Percentiles rank a stretch among this genome's conserved stretches.
Conservation (phyloP, 2,329 filamentous ascomycete species). For the Clonostachys rhizophaga region DNA sequence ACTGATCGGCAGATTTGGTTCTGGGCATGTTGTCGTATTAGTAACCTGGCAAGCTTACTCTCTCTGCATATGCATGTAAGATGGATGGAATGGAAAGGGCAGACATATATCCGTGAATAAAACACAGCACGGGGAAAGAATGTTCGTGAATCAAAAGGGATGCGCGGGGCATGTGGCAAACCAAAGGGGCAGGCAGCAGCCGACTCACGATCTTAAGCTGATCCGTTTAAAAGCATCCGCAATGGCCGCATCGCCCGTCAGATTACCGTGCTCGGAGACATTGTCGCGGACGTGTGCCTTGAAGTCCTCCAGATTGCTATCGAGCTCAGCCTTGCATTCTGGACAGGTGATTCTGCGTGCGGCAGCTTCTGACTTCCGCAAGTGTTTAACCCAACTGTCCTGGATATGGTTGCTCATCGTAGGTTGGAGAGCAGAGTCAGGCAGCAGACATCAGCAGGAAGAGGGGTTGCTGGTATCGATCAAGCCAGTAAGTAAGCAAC, state of each 20-base stretch:
- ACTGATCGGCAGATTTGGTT: not conserved
- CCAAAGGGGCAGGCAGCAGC: not conserved
- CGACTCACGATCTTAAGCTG: slow-evolving; percentile 3
- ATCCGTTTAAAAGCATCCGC: slow-evolving; percentile 14
- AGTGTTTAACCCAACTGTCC: slow-evolving; percentile 1
- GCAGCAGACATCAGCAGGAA: too few species aligned
- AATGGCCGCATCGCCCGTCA: slow-evolving; percentile 14
- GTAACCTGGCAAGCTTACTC: not conserved
- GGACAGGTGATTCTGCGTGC: slow-evolving; percentile 8
- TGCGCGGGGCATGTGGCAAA: not conserved
- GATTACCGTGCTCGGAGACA: slow-evolving; percentile 8
- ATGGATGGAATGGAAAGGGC: not conserved
- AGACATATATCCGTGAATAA: not conserved
- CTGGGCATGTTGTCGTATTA: not conserved
- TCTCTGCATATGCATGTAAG: not conserved
- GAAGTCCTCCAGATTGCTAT: slow-evolving; percentile 14
- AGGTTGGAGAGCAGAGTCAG: too few species aligned
- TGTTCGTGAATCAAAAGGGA: not conserved
- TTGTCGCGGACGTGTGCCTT: slow-evolving; percentile 13
- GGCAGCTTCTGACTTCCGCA: not conserved
- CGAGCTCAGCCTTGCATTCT: slow-evolving; percentile 13
- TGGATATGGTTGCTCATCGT: not conserved
- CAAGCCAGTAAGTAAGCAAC: too few species aligned
- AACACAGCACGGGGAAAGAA: not conserved
- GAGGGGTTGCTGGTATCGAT: too few species aligned